Evolutionary conservation across 202 grass and related monocot genomes (phyloP).

Genomic region (Setaria italica): DNA sequence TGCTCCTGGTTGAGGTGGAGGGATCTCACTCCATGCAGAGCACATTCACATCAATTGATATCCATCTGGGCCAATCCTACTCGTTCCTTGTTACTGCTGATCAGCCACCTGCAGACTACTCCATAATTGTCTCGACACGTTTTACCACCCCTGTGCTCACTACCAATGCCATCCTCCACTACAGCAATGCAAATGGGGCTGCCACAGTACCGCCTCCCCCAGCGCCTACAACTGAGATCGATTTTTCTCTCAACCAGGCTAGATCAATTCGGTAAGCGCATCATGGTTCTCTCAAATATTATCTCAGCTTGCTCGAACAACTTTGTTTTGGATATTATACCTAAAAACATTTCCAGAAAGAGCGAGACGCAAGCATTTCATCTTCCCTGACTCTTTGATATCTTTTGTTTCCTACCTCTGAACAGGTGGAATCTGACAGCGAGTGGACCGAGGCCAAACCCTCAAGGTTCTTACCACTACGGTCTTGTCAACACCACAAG

Average conservation of each 20-base stretch:
- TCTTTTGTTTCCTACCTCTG: background rate
- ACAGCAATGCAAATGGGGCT: conserved; percentile 69
- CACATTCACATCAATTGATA: conserved; percentile 65
- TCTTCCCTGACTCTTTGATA: background rate
- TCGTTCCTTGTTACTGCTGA: conserved; percentile 77
- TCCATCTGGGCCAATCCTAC: conserved; percentile 88
- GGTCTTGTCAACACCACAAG: conserved; percentile 81
- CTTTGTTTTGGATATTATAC: background rate
- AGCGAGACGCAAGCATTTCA: background rate
- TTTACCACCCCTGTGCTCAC: conserved; percentile 71
- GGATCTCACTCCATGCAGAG: conserved; percentile 83
- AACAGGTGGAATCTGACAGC: conserved; percentile 85
- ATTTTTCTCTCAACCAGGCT: conserved; percentile 82
- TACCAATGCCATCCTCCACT: conserved; percentile 68
- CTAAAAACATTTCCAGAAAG: background rate
- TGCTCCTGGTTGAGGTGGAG: conserved; percentile 85
- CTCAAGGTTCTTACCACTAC: conserved; percentile 88
- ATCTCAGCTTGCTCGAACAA: background rate
- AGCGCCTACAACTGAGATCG: conserved; percentile 65
- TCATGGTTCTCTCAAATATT: background rate
- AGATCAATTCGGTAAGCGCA: conserved; percentile 69
- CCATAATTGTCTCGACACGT: conserved; percentile 70
- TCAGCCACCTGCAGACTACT: conserved; percentile 77
- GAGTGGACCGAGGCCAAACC: conserved; percentile 85
- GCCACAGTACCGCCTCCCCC: conserved; percentile 44